Evolutionary conservation across 495 filamentous ascomycete species (phyloP), one percentile per base, ranked within the genome.

Genomic region (Parachaetomium inaequale): DNA sequence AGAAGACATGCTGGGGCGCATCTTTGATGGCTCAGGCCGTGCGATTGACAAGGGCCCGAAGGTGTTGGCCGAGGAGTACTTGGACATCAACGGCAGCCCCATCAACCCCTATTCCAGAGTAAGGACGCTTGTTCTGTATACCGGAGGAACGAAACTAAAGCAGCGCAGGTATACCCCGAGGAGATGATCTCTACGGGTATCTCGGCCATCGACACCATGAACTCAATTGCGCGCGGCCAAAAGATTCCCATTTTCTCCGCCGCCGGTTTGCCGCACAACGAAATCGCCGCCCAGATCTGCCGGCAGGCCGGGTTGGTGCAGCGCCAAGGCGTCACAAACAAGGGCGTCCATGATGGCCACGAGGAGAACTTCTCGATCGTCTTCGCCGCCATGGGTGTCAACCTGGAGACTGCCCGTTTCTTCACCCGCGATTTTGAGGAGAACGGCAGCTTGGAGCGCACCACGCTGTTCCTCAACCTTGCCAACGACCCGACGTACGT

Each of bases 181-280:
- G 95, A 99, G 78, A 99, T 99, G 92, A 98, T 99, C 69, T 92
- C 93, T 11, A 99, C 95, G 59, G 95, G 95, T 85, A 99, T 99
- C 74, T 96, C 92, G 60, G 93, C 95, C 70, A 99, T 99, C 70
- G 95, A 99, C 75, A 97, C 93, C 45, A 99, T 99, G 95, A 99
- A 99, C 85, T 98, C 95, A 62, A 93, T 99, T 75, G 94, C 95
- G 66, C 92, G 95, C 82, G 95, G 95, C 62, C 95, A 99, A 78
- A 99, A 99, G 83, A 99, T 99, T 65, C 95, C 95, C 58, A 99
- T 99, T 72, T 99, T 99, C 86, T 98, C 95, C 7, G 92, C 95
- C 50, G 87, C 95, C 56, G 95, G 95, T 92, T 82, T 99, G 57
- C 95, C 95, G 7, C 95, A 99, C 77, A 97, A 98, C 77, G 95